phyloP scores from a whole-genome alignment of 352 stramenopile genomes.

The Globisporangium okanoganense region DNA sequence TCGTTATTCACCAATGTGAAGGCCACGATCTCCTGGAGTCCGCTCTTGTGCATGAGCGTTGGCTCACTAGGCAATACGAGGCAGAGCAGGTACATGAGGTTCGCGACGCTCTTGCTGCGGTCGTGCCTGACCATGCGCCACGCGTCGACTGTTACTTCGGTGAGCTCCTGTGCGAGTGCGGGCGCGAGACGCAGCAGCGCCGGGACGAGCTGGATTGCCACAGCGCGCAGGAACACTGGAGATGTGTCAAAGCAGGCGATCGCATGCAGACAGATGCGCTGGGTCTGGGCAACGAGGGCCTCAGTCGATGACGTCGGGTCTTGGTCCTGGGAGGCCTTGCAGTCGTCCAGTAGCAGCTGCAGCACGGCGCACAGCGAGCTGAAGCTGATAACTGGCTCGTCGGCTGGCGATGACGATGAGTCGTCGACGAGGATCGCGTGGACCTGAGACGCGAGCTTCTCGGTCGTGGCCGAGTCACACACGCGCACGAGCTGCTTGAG shows the following conservation, averaged over 20 bases:
- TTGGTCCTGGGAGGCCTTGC: neutral
- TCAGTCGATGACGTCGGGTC: neutral
- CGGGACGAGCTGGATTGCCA: constrained; percentile 46
- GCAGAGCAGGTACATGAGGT: constrained; percentile 63
- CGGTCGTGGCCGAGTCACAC: constrained; percentile 6
- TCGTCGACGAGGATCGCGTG: constrained; percentile 10
- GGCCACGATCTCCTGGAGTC: constrained; percentile 47
- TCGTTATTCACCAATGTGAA: constrained; percentile 51
- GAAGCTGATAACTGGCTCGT: constrained; percentile 24
- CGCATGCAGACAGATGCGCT: constrained; percentile 35
- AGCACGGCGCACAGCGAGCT: constrained; percentile 46
- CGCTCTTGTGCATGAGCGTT: constrained; percentile 27
- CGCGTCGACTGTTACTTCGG: constrained; percentile 19
- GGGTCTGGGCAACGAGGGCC: constrained; percentile 13
- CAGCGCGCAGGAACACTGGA: constrained; percentile 43
- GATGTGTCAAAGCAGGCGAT: constrained; percentile 32
- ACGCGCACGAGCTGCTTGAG: constrained; percentile 23
- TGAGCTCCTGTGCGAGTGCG: constrained; percentile 13
- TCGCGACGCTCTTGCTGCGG: constrained; percentile 22
- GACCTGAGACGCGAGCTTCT: constrained; percentile 6
- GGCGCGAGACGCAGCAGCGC: constrained; percentile 21
- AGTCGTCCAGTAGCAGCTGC: constrained; percentile 28
- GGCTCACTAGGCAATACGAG: constrained; percentile 49
- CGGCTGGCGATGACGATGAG: neutral
- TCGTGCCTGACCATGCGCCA: constrained; percentile 15